Base-by-base conservation (phyloP, 352 stramenopile genomes). In the Pilasporangium apinafurcum region DNA sequence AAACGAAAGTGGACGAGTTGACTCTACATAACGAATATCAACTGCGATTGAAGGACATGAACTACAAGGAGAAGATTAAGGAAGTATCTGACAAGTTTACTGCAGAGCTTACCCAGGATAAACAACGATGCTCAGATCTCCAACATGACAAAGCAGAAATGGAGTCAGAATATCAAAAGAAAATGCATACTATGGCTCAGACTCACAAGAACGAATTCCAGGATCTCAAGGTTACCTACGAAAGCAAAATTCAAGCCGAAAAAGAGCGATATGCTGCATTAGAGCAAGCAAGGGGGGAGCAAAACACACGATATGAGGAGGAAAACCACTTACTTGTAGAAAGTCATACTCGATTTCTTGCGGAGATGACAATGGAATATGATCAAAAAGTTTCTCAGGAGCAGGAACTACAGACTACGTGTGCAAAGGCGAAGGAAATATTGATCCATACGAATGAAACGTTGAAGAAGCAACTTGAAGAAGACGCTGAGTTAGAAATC, bases 51-150 rank as follows among this genome's bases (percentile, higher is more conserved):
- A 97, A 97, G 44, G 91, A 98, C 51, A 96, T 98, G 68, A 96
- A 96, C 57, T 97, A 97, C 65, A 88, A 84, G 39, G 92, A 98
- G 51, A 96, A 97, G 47, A 95, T 98, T 37, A 97, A 98, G 56
- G 92, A 98, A 48, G 73, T 96, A 2, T 96, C 83, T 1, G 85
- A 97, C 54, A 96, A 96, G 54, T 98, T 96, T 51, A 92, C 76
- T 1, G 78, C 92, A 16, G 92, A 98, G 44, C 59, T 97, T 22
- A 92, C 95, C n/a, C 83, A 96, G 51, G 90, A 97, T 57, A 80
- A 87, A 34, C 90, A 95, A 43, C 83, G 88, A 17, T 96, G 90
- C 53, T 58, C 89, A 12, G 80, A 97, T 26, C 53, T 97, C 29
- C 69, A 86, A 45, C 82, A 88, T 28, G 86, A 96, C 57, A 97